A percentile compares a stretch with the other conserved stretches of the same genome.
Conservation (phyloP, 768 basidiomycete species). For the Vishniacozyma victoriae region DNA sequence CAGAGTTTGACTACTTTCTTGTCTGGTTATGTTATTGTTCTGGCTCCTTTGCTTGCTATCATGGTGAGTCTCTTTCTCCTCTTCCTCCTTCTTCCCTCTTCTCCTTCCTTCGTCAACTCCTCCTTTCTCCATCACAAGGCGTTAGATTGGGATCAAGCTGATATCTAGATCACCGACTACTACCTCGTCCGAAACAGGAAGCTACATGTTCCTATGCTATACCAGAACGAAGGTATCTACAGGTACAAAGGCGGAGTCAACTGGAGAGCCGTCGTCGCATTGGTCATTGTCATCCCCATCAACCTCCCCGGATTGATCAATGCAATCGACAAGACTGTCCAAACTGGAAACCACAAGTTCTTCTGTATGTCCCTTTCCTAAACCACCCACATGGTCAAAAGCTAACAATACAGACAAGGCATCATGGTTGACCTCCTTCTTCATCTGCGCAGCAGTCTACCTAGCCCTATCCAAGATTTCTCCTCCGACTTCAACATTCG, state of each 20-base stretch:
- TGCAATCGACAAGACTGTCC: conserved; percentile 23
- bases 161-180: conserved; percentile 29
- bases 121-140: too few relatives aligned
- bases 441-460: conserved; percentile 46
- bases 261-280: conserved; percentile 32
- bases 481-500: conserved; percentile 49
- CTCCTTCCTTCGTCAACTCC: too few relatives aligned
- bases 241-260: conserved; percentile 36
- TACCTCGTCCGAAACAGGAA: conserved; percentile 25
- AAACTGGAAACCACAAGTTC: conserved; percentile 19
- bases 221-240: conserved; percentile 34
- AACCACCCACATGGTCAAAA: too few relatives aligned
- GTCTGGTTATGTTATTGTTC: conserved; percentile 34
- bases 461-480: conserved; percentile 47
- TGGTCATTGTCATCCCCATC: conserved; percentile 30
- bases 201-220: conserved; percentile 31
- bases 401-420: conserved; percentile 15
- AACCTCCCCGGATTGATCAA: conserved; percentile 41
- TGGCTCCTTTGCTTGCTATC: conserved; percentile 39
- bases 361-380: too few relatives aligned
- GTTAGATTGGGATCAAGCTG: too few relatives aligned
- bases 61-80: too few relatives aligned
- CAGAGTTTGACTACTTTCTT: conserved; percentile 33
- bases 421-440: conserved; percentile 40
- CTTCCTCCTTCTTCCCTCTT: too few relatives aligned